Conservation (phyloP, 768 basidiomycete genomes). For the Mycena albidolilacea region DNA sequence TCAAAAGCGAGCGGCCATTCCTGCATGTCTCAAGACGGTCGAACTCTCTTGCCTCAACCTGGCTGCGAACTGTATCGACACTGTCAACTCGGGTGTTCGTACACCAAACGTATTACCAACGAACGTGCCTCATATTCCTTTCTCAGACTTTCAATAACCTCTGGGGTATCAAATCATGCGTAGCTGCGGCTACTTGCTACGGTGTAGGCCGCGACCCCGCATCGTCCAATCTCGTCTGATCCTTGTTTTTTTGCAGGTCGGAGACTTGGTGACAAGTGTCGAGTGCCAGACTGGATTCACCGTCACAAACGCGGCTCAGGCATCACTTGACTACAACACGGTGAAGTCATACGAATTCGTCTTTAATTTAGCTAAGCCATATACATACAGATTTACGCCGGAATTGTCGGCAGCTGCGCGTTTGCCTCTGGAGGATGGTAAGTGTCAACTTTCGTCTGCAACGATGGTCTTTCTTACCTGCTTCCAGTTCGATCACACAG, state of each 20-base stretch:
- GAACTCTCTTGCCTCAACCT: slow-evolving; percentile 33
- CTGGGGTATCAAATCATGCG: slow-evolving; percentile 35
- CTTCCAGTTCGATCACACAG: neutral
- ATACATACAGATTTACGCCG: slow-evolving; percentile 16
- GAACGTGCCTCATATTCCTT: neutral
- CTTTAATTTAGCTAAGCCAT: neutral
- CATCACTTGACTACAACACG: slow-evolving; percentile 28
- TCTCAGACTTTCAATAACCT: slow-evolving; percentile 28
- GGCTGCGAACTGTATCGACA: slow-evolving; percentile 33
- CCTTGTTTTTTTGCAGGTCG: slow-evolving; percentile 13
- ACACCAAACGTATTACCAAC: neutral
- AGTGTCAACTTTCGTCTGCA: neutral
- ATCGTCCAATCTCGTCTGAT: neutral
- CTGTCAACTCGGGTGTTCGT: slow-evolving; percentile 24
- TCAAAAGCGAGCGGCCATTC: slow-evolving; percentile 20
- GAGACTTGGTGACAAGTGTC: slow-evolving; percentile 35
- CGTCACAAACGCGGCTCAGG: slow-evolving; percentile 17
- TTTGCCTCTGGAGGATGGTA: slow-evolving; percentile 36
- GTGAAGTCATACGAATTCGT: neutral
- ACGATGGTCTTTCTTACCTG: too few relatives aligned
- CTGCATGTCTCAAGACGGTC: slow-evolving; percentile 31
- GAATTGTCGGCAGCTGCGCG: slow-evolving; percentile 42
- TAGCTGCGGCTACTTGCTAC: slow-evolving; percentile 39
- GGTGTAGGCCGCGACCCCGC: slow-evolving; percentile 17
- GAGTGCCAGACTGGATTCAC: slow-evolving; percentile 35